Evolutionary conservation across 208 protist species (phyloP).

Genomic region (Leishmania major): DNA sequence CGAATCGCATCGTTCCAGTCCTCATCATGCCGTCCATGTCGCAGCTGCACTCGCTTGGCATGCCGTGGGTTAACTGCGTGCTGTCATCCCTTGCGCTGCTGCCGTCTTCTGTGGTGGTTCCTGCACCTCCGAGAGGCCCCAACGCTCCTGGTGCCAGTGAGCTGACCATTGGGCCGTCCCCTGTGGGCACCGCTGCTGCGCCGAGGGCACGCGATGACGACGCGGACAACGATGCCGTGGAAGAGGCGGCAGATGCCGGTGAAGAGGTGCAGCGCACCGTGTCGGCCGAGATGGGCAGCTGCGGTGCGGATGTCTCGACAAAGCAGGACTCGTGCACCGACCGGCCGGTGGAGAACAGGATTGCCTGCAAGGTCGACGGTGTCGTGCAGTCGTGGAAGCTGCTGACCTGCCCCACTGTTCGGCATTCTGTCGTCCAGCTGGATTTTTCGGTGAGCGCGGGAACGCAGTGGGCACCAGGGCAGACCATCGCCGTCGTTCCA

Average conservation of each 20-base stretch:
- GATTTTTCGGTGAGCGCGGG: constrained; percentile 30
- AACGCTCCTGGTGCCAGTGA: neutral
- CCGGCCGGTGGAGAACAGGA: constrained; percentile 24
- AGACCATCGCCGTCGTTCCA: constrained; percentile 58
- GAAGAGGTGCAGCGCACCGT: constrained; percentile 12
- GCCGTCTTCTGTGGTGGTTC: neutral
- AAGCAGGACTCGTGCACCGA: constrained; percentile 10
- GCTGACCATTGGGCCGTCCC: neutral
- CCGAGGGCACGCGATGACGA: neutral
- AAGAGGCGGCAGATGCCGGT: constrained; percentile 8
- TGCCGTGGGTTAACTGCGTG: constrained; percentile 51
- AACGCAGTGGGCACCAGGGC: constrained; percentile 57
- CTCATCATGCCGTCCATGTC: constrained; percentile 55
- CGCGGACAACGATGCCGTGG: neutral
- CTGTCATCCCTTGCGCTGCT: constrained; percentile 40
- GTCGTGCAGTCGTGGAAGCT: constrained; percentile 37
- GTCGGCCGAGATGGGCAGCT: neutral
- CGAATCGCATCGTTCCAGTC: constrained; percentile 57
- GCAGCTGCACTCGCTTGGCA: constrained; percentile 45
- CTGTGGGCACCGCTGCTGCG: neutral
- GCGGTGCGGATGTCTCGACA: constrained; percentile 15
- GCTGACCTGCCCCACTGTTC: constrained; percentile 25
- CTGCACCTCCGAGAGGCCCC: neutral
- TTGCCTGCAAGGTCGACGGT: constrained; percentile 26
- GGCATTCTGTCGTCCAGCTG: constrained; percentile 38